phyloP scores from a whole-genome alignment of 225 moss, liverwort and hornwort species.

The Anthoceros angustus region DNA sequence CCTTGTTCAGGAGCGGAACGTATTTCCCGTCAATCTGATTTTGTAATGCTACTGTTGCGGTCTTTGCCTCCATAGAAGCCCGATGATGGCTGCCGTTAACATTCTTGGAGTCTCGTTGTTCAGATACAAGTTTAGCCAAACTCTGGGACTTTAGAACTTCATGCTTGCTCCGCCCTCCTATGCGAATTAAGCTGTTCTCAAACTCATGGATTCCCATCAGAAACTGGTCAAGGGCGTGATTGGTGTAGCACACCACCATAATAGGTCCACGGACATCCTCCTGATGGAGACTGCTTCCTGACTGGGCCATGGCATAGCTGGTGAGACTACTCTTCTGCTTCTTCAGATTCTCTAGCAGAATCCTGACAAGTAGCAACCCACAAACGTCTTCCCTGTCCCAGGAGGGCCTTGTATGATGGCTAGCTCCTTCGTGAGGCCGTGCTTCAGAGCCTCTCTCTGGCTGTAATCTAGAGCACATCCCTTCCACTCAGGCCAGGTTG shows the following conservation, averaged over 20 bases:
- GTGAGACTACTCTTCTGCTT: not conserved
- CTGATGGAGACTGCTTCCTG: not conserved
- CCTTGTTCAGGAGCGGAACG: not conserved
- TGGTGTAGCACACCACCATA: slow-evolving; percentile 25
- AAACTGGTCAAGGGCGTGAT: slow-evolving; percentile 35
- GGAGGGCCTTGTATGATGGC: slow-evolving; percentile 44
- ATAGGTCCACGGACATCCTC: slow-evolving; percentile 19
- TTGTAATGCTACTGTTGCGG: slow-evolving; percentile 5
- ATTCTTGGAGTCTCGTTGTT: not conserved
- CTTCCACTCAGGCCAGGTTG: slow-evolving; percentile 16
- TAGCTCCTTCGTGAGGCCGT: slow-evolving; percentile 35
- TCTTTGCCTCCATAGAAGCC: not conserved
- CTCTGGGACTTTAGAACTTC: slow-evolving; percentile 3
- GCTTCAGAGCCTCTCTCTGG: slow-evolving; percentile 30
- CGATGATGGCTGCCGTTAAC: slow-evolving; percentile 7
- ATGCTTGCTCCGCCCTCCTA: slow-evolving; percentile 21
- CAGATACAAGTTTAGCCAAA: slow-evolving; percentile 9
- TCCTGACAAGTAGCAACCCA: slow-evolving; percentile 21
- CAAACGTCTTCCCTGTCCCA: slow-evolving; percentile 31
- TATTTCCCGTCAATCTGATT: slow-evolving; percentile 6
- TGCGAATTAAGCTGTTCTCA: slow-evolving; percentile 16
- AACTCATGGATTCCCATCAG: slow-evolving; percentile 20
- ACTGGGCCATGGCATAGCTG: not conserved
- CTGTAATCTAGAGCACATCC: slow-evolving; percentile 17
- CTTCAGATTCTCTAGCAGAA: slow-evolving; percentile 21